Evolutionary conservation across 257 asterid species (phyloP).

Genomic region (Agastache rugosa): DNA sequence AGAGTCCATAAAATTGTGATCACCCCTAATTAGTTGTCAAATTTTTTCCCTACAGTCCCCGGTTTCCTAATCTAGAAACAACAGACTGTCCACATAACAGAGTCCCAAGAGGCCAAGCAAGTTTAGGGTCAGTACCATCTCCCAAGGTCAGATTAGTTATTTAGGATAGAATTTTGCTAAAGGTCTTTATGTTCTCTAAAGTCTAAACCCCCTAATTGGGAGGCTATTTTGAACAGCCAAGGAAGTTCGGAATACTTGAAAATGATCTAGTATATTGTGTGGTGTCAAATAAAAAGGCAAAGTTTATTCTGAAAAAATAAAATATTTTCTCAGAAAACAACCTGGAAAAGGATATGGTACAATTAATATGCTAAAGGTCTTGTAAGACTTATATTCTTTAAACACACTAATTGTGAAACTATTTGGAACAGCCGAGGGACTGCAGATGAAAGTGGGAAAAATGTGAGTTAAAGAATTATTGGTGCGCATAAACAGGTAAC

Average conservation of each 20-base stretch:
- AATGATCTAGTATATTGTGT: not conserved
- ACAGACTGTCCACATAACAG: not conserved
- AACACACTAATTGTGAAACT: not conserved
- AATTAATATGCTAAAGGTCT: not conserved
- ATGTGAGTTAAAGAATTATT: not conserved
- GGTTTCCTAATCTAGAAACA: not conserved
- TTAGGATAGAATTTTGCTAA: not conserved
- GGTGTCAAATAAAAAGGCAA: not conserved
- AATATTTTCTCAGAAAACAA: not conserved
- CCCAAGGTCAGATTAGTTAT: not conserved
- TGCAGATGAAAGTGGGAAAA: not conserved
- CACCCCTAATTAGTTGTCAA: not conserved
- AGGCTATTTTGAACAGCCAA: not conserved
- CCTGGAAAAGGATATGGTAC: not conserved
- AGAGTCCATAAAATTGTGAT: not conserved
- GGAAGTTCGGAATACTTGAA: not conserved
- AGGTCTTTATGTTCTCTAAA: not conserved
- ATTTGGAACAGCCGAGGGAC: not conserved
- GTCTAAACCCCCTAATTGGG: too few relatives aligned
- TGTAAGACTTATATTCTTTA: slow-evolving; percentile 6
- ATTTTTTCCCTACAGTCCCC: not conserved
- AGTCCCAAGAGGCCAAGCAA: not conserved
- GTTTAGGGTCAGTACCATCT: not conserved
- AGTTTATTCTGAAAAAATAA: not conserved
- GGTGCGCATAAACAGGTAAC: not conserved